phyloP scores from a whole-genome alignment of 1,284 basidiomycete genomes.

The Hemileia vastatrix region DNA sequence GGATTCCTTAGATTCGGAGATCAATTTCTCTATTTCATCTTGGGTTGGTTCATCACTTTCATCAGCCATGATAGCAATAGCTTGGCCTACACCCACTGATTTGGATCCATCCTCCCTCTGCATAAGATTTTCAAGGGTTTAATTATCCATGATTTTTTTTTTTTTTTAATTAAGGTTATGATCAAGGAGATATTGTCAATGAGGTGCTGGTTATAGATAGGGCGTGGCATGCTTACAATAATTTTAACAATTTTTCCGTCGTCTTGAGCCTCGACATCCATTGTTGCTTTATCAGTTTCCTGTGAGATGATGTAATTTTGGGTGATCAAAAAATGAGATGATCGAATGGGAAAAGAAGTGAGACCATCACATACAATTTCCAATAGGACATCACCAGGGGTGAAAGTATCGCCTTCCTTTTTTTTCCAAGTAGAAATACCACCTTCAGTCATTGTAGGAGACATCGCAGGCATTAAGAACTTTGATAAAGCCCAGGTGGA shows the following conservation, averaged over 20 bases:
- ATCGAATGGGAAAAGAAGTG: slow-evolving; percentile 18
- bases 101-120: slow-evolving; percentile 76
- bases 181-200: background rate
- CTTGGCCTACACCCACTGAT: slow-evolving; percentile 68
- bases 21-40: slow-evolving; percentile 54
- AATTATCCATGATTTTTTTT: no score
- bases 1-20: slow-evolving; percentile 35
- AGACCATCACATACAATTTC: slow-evolving; percentile 83
- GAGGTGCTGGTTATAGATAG: slow-evolving; percentile 53
- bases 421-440: slow-evolving; percentile 97
- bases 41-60: slow-evolving; percentile 85
- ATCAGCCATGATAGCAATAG: slow-evolving; percentile 83
- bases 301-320: slow-evolving; percentile 40
- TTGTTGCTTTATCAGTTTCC: slow-evolving; percentile 99
- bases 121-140: slow-evolving; percentile 7
- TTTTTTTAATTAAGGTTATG: no score
- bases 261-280: slow-evolving; percentile 97
- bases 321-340: background rate
- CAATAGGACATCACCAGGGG: slow-evolving; percentile 81
- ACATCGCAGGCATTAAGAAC: slow-evolving; percentile 99
- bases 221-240: slow-evolving; percentile 52
- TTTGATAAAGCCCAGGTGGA: slow-evolving; percentile 67
- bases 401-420: slow-evolving; percentile 82
- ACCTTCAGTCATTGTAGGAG: slow-evolving; percentile 98
- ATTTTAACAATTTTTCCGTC: slow-evolving; percentile 94